Percentiles rank a stretch among this genome's conserved stretches.
These are phyloP conservation scores for Gossypium davidsonii DNA, from an alignment of 441 rosid genomes.

Conservation along the genomic window DNA sequence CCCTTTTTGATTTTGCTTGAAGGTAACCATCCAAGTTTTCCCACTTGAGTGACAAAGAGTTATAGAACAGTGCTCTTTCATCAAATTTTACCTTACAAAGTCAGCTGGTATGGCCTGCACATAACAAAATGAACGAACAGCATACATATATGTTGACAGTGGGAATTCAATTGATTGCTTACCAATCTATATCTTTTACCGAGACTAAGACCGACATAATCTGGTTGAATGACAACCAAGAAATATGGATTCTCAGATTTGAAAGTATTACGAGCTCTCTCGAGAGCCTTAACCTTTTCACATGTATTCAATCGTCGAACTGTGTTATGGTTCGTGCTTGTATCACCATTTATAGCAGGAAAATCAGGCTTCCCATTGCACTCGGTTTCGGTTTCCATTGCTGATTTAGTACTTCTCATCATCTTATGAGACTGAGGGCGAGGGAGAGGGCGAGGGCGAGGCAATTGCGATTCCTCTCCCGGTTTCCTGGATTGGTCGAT, in stretches of 20 bases:
- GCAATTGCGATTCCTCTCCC: neutral
- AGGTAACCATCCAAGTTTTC: neutral
- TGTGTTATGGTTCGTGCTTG: neutral
- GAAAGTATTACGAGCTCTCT: constrained; percentile 12
- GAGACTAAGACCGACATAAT: neutral
- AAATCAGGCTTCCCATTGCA: neutral
- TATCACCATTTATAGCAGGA: neutral
- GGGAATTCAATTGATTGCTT: constrained; percentile 7
- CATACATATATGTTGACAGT: neutral
- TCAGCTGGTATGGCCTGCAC: neutral
- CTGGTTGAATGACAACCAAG: constrained; percentile 20
- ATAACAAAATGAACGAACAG: neutral
- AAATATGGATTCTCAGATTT: constrained; percentile 19
- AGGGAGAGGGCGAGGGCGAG: neutral
- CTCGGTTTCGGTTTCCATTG: neutral
- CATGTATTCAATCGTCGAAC: neutral
- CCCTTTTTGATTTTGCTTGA: too few species aligned
- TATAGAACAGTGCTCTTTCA: neutral
- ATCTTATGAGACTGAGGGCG: neutral
- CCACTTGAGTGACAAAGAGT: constrained; percentile 1
- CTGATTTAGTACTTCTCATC: neutral
- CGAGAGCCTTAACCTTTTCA: constrained; percentile 6
- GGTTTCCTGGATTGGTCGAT: neutral
- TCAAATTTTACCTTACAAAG: constrained; percentile 1
- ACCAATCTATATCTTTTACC: constrained; percentile 1